Conservation (phyloP, 345 rosid species). For the Acer negundo region DNA sequence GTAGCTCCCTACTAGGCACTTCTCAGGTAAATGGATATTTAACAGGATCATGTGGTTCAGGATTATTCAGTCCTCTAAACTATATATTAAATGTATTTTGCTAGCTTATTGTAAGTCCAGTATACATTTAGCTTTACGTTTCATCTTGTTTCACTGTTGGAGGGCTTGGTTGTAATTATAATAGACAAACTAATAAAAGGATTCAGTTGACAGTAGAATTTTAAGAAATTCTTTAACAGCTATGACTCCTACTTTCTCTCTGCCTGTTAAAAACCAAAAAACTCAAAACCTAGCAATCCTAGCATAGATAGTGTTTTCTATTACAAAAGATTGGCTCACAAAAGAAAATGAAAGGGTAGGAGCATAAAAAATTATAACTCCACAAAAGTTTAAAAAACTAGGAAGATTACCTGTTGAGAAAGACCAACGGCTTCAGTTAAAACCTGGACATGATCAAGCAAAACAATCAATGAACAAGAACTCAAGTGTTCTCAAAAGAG, state of each 20-base stretch:
- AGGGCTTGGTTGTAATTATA: neutral
- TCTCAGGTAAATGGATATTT: neutral
- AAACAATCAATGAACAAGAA: constrained; percentile 23
- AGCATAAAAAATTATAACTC: neutral
- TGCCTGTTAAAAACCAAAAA: neutral
- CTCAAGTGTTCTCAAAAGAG: neutral
- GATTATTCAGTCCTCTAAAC: neutral
- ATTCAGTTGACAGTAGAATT: neutral
- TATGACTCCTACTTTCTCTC: neutral
- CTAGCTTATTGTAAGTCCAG: neutral
- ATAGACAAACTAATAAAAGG: neutral
- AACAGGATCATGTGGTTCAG: neutral
- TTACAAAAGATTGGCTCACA: neutral
- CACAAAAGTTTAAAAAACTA: constrained; percentile 9
- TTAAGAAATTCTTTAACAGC: neutral
- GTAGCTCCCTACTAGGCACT: neutral
- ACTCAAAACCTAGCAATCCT: neutral
- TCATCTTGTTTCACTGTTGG: neutral
- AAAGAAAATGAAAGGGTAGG: neutral
- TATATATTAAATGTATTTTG: neutral
- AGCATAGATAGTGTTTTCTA: neutral
- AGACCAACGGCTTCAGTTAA: constrained; percentile 89
- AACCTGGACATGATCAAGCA: constrained; percentile 57
- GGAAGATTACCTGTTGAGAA: constrained; percentile 70
- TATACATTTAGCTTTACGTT: neutral